These are phyloP conservation scores for Curvularia verruculosa DNA, from an alignment of 2,329 filamentous ascomycete species.

Conservation along the genomic window DNA sequence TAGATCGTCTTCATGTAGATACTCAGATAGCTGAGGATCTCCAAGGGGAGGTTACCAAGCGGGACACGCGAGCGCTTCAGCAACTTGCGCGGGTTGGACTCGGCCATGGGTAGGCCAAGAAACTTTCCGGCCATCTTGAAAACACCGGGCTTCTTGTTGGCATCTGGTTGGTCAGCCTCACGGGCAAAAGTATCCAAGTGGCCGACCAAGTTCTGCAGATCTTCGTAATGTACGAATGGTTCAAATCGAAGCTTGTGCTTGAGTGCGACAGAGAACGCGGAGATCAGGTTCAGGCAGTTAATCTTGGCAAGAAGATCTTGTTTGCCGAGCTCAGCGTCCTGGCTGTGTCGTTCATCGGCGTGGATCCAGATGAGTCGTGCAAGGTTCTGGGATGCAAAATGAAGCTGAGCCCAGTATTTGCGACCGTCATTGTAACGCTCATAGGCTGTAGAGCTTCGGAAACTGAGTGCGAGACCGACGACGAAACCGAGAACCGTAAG, in stretches of 20 bases:
- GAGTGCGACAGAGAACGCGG: conserved; percentile 76
- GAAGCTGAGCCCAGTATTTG: conserved; percentile 67
- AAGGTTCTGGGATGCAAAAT: conserved; percentile 62
- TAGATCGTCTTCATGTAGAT: conserved; percentile 69
- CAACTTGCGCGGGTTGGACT: conserved; percentile 76
- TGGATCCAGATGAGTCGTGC: conserved; percentile 88
- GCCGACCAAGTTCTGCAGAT: conserved; percentile 70
- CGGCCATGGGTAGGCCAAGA: conserved; percentile 75
- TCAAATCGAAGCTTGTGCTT: conserved; percentile 89
- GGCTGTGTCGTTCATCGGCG: conserved; percentile 61
- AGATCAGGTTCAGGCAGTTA: conserved; percentile 70
- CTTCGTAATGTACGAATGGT: conserved; percentile 75
- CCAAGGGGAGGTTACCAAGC: conserved; percentile 79
- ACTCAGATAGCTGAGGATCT: conserved; percentile 75
- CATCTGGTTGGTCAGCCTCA: conserved; percentile 48
- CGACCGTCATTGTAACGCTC: conserved; percentile 67
- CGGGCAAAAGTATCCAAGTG: conserved; percentile 78
- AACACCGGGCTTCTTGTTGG: conserved; percentile 30
- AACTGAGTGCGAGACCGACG: conserved; percentile 74
- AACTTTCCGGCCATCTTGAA: conserved; percentile 72
- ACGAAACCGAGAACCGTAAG: conserved; percentile 82
- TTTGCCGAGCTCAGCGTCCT: conserved; percentile 60
- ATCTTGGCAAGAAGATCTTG: conserved; percentile 73
- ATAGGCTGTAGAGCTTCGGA: conserved; percentile 77
- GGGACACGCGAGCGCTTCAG: conserved; percentile 73